Conservation (phyloP, 768 basidiomycete species). For the Tricholoma furcatifolium region DNA sequence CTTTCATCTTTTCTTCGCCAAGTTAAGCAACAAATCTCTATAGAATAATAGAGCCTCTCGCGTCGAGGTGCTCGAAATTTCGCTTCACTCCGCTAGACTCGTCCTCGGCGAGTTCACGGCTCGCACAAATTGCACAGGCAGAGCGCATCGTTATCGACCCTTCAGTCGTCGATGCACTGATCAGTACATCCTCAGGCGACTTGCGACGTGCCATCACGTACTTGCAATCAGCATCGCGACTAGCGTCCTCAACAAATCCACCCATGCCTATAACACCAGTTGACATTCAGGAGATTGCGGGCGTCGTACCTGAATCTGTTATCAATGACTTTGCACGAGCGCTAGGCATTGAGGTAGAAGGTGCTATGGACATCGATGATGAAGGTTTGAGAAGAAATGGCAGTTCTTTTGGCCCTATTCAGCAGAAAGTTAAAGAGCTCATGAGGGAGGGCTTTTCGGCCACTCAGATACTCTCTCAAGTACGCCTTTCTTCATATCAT, state of each 20-base stretch:
- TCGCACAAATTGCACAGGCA: slow-evolving; percentile 75
- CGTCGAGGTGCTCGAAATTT: slow-evolving; percentile 99
- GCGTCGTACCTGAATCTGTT: slow-evolving; percentile 80
- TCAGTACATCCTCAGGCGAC: slow-evolving; percentile 85
- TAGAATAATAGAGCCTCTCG: slow-evolving; percentile 97
- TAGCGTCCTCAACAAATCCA: slow-evolving; percentile 72
- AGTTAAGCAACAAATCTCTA: background rate
- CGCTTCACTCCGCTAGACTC: slow-evolving; percentile 92
- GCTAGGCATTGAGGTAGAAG: slow-evolving; percentile 68
- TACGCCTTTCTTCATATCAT: slow-evolving; percentile 32
- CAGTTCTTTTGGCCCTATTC: slow-evolving; percentile 58
- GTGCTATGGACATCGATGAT: slow-evolving; percentile 54
- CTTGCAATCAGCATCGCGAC: slow-evolving; percentile 90
- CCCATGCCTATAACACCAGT: slow-evolving; percentile 70
- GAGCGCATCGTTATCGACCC: slow-evolving; percentile 64
- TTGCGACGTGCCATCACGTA: slow-evolving; percentile 97
- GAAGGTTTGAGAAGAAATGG: slow-evolving; percentile 22
- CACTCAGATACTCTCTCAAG: slow-evolving; percentile 85
- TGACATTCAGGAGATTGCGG: slow-evolving; percentile 96
- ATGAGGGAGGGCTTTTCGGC: slow-evolving; percentile 93
- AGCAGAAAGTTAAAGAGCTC: slow-evolving; percentile 69
- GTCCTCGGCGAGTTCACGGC: slow-evolving; percentile 67
- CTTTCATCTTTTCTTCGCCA: background rate
- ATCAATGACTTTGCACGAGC: slow-evolving; percentile 67
- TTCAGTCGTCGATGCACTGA: slow-evolving; percentile 69